Evolutionary conservation across 192 early-diverging fungal genomes (phyloP).

Genomic region (Powellomyces hirtus): DNA sequence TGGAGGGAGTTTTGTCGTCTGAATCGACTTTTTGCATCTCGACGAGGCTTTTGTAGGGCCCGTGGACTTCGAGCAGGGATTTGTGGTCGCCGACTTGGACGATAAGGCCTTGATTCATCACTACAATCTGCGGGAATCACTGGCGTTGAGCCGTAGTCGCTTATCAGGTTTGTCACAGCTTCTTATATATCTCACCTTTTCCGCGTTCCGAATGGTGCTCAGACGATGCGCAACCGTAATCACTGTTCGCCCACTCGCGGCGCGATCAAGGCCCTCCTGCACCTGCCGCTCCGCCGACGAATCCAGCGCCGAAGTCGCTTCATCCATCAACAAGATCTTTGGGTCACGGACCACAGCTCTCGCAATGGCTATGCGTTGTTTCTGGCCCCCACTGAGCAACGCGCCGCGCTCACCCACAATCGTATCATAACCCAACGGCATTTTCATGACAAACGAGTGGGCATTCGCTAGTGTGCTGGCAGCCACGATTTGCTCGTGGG

Average conservation of each 20-base stretch:
- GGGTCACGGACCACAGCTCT: slow-evolving; percentile 83
- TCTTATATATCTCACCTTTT: too few relatives aligned
- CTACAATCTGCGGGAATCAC: too few relatives aligned
- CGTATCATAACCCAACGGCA: slow-evolving; percentile 77
- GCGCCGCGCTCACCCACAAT: slow-evolving; percentile 68
- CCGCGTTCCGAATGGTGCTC: slow-evolving; percentile 82
- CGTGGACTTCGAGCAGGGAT: slow-evolving; percentile 52
- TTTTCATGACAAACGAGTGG: slow-evolving; percentile 55
- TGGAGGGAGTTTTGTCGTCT: neutral
- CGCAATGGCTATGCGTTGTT: slow-evolving; percentile 92
- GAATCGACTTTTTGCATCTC: slow-evolving; percentile 55
- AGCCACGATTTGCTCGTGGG: slow-evolving; percentile 56
- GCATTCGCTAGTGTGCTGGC: slow-evolving; percentile 8
- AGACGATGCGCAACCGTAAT: slow-evolving; percentile 59
- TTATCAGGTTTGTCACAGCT: too few relatives aligned
- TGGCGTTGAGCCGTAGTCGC: too few relatives aligned
- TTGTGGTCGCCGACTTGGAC: slow-evolving; percentile 68
- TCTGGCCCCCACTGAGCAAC: slow-evolving; percentile 85
- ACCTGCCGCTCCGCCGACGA: slow-evolving; percentile 56
- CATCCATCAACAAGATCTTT: slow-evolving; percentile 79
- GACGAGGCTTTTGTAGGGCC: slow-evolving; percentile 63
- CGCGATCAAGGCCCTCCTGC: slow-evolving; percentile 43
- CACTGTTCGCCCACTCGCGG: slow-evolving; percentile 62
- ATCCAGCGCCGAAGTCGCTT: slow-evolving; percentile 79
- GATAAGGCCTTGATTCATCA: slow-evolving; percentile 61